A percentile compares a stretch with the other conserved stretches of the same genome.
These are phyloP conservation scores for Sordariomycetes sp. DNA, from an alignment of 2,329 filamentous ascomycete genomes.

Conservation along the genomic window DNA sequence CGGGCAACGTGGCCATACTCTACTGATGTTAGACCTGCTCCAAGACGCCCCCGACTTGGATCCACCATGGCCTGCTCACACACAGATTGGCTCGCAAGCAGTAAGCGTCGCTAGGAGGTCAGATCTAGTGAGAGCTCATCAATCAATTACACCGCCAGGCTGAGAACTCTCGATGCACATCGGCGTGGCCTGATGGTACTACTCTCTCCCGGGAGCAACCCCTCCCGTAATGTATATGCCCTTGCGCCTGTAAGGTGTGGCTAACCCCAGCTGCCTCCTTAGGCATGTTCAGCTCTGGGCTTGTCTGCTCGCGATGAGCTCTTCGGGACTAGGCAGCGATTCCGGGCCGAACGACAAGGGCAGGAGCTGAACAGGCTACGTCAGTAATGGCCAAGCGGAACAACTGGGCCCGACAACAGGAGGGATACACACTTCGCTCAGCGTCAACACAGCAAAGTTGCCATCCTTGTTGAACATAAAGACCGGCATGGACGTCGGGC, in stretches of 20 bases:
- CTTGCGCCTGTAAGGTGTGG: not conserved
- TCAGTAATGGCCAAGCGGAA: not conserved
- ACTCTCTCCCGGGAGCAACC: not conserved
- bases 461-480: conserved; percentile 88
- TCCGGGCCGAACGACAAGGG: conserved; percentile 60
- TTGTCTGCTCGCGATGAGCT: conserved; percentile 2
- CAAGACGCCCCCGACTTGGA: not conserved
- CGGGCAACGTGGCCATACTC: too few species aligned
- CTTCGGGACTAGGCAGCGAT: conserved; percentile 32
- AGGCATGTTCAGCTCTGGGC: not conserved
- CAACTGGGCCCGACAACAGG: not conserved
- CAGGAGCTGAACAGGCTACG: conserved; percentile 38
- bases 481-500: conserved; percentile 57
- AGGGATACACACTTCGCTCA: conserved; percentile 45
- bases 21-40: too few species aligned
- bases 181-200: not conserved
- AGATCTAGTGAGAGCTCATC: not conserved
- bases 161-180: not conserved
- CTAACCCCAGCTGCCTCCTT: not conserved
- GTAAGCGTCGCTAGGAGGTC: not conserved
- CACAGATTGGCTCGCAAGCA: not conserved
- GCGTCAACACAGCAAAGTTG: conserved; percentile 56
- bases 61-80: not conserved
- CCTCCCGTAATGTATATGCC: not conserved
- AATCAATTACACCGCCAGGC: not conserved